These are phyloP conservation scores for Decorospora gaudefroyi DNA, from an alignment of 2,329 filamentous ascomycete species.

Conservation along the genomic window DNA sequence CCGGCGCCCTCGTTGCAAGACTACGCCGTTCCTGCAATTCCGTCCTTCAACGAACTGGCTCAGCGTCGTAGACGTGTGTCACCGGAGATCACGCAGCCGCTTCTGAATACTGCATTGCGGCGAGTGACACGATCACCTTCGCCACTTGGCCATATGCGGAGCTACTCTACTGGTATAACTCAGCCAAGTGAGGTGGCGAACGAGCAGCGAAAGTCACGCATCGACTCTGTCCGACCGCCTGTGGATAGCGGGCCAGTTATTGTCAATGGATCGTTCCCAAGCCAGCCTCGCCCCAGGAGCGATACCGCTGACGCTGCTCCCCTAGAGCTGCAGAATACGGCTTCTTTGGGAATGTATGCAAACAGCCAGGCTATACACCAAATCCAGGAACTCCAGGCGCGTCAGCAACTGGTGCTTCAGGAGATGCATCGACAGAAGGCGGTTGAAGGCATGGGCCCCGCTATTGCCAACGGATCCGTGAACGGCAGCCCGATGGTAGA, in stretches of 20 bases:
- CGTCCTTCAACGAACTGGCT: conserved; percentile 49
- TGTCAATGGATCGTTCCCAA: conserved; percentile 49
- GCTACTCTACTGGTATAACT: conserved; percentile 43
- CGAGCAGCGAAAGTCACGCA: conserved; percentile 34
- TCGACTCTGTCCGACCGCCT: conserved; percentile 36
- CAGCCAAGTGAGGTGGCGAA: conserved; percentile 15
- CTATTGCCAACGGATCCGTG: conserved; percentile 36
- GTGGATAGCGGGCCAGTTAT: conserved; percentile 45
- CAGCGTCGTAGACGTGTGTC: conserved; percentile 50
- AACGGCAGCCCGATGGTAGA: conserved; percentile 24
- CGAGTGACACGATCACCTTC: conserved; percentile 54
- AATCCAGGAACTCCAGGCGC: conserved; percentile 35
- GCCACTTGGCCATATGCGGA: conserved; percentile 52
- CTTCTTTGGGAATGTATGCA: conserved; percentile 32
- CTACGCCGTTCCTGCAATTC: conserved; percentile 44
- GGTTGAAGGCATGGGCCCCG: conserved; percentile 25
- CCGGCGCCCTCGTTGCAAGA: conserved; percentile 47
- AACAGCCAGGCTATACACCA: conserved; percentile 33
- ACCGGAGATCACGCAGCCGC: conserved; percentile 48
- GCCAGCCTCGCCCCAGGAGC: conserved; percentile 30
- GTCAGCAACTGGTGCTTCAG: conserved; percentile 39
- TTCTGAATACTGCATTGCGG: conserved; percentile 45
- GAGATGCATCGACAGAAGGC: conserved; percentile 42
- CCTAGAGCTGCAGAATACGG: conserved; percentile 23
- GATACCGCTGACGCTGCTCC: conserved; percentile 34